These are phyloP conservation scores for Candida coleopterorum DNA, from an alignment of 805 yeast genomes.

Conservation along the genomic window DNA sequence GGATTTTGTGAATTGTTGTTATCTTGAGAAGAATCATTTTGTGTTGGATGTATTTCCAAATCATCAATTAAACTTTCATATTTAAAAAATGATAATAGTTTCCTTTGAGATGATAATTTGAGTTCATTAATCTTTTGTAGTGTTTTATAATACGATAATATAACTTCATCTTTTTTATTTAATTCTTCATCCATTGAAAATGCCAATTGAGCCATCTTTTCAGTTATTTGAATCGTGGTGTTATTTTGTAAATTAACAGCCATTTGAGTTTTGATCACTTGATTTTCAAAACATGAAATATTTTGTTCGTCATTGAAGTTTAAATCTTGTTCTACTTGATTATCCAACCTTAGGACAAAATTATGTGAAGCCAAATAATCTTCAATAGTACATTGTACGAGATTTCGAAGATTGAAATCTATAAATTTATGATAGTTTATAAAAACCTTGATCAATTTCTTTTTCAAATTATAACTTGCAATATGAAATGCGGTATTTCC, in stretches of 20 bases:
- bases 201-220: conserved; percentile 34
- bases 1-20: conserved; percentile 4
- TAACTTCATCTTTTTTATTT: conserved; percentile 30
- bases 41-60: conserved; percentile 7
- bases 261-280: conserved; percentile 30
- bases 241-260: conserved; percentile 30
- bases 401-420: conserved; percentile 41
- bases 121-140: conserved; percentile 18
- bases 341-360: conserved; percentile 21
- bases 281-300: conserved; percentile 33
- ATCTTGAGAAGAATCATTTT: conserved; percentile 14
- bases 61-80: conserved; percentile 30
- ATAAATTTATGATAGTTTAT: conserved; percentile 77
- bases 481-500: conserved; percentile 95
- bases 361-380: conserved; percentile 36
- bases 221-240: conserved; percentile 31
- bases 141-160: conserved; percentile 23
- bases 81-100: conserved; percentile 24
- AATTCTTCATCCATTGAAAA: conserved; percentile 35
- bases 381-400: conserved; percentile 40
- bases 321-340: conserved; percentile 6
- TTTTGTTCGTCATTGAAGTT: conserved; percentile 1
- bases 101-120: conserved; percentile 26
- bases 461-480: conserved; percentile 72
- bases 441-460: conserved; percentile 73